phyloP scores from a whole-genome alignment of 148 eudicot genomes.

The Vaccinium darrowii region DNA sequence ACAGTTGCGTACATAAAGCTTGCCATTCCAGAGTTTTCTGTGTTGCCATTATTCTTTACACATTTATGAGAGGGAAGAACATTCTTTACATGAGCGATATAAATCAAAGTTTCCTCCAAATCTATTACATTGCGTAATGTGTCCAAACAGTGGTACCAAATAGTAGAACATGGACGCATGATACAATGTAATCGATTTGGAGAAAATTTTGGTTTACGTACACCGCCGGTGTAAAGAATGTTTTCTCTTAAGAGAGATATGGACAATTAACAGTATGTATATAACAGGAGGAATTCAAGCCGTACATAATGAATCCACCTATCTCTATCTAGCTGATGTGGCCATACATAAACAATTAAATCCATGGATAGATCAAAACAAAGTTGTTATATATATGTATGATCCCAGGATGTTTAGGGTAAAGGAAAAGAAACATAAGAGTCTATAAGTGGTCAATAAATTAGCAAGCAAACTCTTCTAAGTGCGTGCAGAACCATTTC shows the following conservation, averaged over 20 bases:
- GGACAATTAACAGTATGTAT: too few species aligned
- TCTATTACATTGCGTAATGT: too few species aligned
- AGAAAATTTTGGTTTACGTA: too few species aligned
- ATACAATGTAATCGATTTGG: too few species aligned
- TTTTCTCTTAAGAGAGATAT: too few species aligned
- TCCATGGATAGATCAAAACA: background rate
- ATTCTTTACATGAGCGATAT: too few species aligned
- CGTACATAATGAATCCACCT: background rate
- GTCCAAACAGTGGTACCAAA: too few species aligned
- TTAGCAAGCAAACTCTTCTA: background rate
- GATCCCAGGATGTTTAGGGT: background rate
- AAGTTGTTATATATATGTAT: background rate
- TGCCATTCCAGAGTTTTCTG: background rate
- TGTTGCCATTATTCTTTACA: background rate
- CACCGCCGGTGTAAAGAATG: too few species aligned
- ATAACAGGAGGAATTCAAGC: background rate
- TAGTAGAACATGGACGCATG: too few species aligned
- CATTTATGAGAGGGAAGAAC: background rate
- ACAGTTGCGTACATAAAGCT: background rate
- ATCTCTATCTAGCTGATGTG: background rate
- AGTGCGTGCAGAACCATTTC: background rate
- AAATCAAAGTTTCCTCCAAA: too few species aligned
- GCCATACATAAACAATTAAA: background rate
- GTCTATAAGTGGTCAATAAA: background rate
- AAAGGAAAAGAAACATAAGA: background rate